Conservation (phyloP, 306 rosid species). For the Gleditsia sinensis region DNA sequence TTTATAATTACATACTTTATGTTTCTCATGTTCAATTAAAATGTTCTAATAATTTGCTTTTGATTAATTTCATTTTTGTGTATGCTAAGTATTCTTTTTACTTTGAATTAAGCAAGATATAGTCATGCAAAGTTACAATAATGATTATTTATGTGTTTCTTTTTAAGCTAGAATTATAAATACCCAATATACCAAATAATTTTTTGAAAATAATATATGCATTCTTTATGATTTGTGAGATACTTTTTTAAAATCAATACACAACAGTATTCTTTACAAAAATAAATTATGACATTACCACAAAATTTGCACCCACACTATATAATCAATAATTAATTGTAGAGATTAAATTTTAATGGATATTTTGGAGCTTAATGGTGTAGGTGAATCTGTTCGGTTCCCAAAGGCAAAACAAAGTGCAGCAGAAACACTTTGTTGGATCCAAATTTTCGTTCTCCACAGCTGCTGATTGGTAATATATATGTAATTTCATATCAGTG, state of each 20-base stretch:
- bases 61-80: not conserved
- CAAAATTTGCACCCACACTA: constrained; percentile 2
- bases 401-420: constrained; percentile 44
- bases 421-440: constrained; percentile 42
- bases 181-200: too few species aligned
- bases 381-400: constrained; percentile 64
- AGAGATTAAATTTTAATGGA: constrained; percentile 4
- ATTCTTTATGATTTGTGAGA: too few species aligned
- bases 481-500: constrained; percentile 39
- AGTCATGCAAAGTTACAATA: not conserved
- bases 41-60: too few species aligned
- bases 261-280: too few species aligned
- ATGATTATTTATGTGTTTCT: not conserved
- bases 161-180: too few species aligned
- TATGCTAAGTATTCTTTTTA: not conserved
- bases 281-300: too few species aligned
- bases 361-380: constrained; percentile 24
- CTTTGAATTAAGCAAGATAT: not conserved
- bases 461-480: constrained; percentile 34
- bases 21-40: too few species aligned
- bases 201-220: too few species aligned
- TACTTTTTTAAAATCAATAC: too few species aligned
- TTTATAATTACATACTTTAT: too few species aligned
- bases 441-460: constrained; percentile 40
- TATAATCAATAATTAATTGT: constrained; percentile 20